Percentiles rank a stretch among this genome's conserved stretches.
phyloP scores from a whole-genome alignment of 768 basidiomycete species.

The Pulveroboletus sp. region DNA sequence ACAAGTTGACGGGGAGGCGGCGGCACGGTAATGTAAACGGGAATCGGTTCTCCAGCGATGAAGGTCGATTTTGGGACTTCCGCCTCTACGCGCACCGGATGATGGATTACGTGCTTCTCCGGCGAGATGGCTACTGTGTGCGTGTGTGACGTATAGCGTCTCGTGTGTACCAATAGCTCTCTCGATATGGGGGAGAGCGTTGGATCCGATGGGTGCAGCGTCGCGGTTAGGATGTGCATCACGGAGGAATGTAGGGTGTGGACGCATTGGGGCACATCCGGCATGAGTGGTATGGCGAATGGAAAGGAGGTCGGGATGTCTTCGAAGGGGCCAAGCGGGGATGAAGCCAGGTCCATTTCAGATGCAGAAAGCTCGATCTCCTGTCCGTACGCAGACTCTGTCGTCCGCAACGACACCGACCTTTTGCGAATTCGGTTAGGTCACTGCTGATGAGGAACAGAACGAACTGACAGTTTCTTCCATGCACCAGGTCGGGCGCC shows the following conservation, averaged over 20 bases:
- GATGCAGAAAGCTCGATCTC: constrained; percentile 64
- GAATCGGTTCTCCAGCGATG: constrained; percentile 67
- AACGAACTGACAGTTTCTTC: constrained; percentile 62
- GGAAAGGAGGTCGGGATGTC: constrained; percentile 60
- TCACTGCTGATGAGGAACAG: constrained; percentile 10
- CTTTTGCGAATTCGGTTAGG: constrained; percentile 35
- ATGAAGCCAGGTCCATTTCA: constrained; percentile 53
- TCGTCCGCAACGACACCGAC: constrained; percentile 59
- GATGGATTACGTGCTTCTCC: constrained; percentile 50
- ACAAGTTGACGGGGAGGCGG: constrained; percentile 67
- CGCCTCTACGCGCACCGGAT: constrained; percentile 65
- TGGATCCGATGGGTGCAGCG: constrained; percentile 49
- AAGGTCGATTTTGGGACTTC: constrained; percentile 73
- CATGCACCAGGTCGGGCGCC: constrained; percentile 55
- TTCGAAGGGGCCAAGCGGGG: constrained; percentile 33
- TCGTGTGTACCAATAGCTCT: constrained; percentile 63
- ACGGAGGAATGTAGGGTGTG: constrained; percentile 73
- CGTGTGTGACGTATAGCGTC: constrained; percentile 67
- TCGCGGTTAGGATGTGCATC: constrained; percentile 65
- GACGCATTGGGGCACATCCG: constrained; percentile 81
- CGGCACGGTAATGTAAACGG: constrained; percentile 77
- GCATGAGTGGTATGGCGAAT: constrained; percentile 76
- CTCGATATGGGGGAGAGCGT: constrained; percentile 43
- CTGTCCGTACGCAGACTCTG: constrained; percentile 57
- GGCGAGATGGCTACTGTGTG: constrained; percentile 55